Evolutionary conservation across 2,329 filamentous ascomycete species (phyloP), one percentile per base, ranked within the genome.

Genomic region (Rhynchosporium secalis): DNA sequence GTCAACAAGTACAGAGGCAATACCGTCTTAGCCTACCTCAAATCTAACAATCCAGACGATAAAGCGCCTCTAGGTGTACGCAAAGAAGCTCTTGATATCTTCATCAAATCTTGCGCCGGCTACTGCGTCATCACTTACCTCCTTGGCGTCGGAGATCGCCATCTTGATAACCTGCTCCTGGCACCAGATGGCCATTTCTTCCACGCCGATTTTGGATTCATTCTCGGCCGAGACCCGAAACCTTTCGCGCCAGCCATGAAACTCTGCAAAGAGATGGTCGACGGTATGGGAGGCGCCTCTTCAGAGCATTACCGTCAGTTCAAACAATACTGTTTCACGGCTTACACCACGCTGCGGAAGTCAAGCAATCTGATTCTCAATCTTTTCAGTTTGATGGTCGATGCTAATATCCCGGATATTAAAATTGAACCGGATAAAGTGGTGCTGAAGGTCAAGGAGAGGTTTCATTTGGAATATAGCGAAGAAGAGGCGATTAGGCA

Each of bases 101-200:
- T 96, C 74, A 87, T 98, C 73, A 94, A 93, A 73, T 96, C 92
- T 0, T 97, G 95, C 73, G 95, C 95, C 0, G 95, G 95, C 40
- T 99, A 99, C 77, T 98, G 95, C 75, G 95, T 99, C 13, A 97
- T 99, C 69, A 99, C 96, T 0, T 99, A 99, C 75, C 90, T 99
- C 15, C 85, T 99, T 12, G 96, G 95, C 38, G 95, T 99, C 2
- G 95, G 95, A 26, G 95, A 99, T 74, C 88, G 95, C 1, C 95
- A 99, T 76, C 83, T 98, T 2, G 95, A 99, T 75, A 99, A 99
- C 72, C 85, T 99, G 1, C 86, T 99, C 31, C 85, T 99, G 4
- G 86, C 92, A 0, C 93, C 95, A 0, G 89, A 93, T 69, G 95
- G 87, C 0, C 92, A 96, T 76, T 99, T 99, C 80, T 97, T 99